Percentiles rank a stretch among this genome's conserved stretches.
phyloP scores from a whole-genome alignment of 2,329 filamentous ascomycete species.

The Claviceps paspali region DNA sequence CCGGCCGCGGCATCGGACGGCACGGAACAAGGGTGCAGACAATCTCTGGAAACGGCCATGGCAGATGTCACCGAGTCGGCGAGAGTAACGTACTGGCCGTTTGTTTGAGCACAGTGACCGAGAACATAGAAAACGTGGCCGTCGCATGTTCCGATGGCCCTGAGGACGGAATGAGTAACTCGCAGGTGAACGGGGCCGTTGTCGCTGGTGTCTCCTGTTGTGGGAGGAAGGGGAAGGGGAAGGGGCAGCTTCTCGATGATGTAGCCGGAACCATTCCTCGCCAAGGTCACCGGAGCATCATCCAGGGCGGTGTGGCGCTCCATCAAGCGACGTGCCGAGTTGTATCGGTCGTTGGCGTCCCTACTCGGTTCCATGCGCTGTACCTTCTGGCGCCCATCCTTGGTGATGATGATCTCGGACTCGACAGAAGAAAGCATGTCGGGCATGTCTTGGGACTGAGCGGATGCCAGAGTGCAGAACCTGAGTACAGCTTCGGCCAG shows the following conservation, averaged over 20 bases:
- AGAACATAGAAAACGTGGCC: not conserved
- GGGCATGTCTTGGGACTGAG: not conserved
- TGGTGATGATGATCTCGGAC: not conserved
- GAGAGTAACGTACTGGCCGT: not conserved
- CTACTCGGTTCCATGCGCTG: not conserved
- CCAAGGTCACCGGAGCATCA: not conserved
- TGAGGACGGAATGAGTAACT: not conserved
- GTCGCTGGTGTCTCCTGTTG: not conserved
- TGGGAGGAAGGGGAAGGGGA: not conserved
- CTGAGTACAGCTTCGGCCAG: not conserved
- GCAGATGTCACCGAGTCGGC: not conserved
- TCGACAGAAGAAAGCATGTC: not conserved
- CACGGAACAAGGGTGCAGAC: not conserved
- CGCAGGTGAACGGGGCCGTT: not conserved
- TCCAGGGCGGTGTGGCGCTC: not conserved
- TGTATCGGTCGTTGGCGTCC: conserved; percentile 1
- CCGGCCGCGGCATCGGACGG: not conserved
- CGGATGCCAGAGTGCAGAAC: not conserved
- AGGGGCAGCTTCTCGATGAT: no score
- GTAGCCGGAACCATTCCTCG: not conserved
- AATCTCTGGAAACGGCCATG: not conserved
- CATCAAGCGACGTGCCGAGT: not conserved
- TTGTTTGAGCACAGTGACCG: not conserved
- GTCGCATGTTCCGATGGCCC: not conserved
- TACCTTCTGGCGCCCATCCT: not conserved